Conservation (phyloP, 1,284 basidiomycete genomes). For the Caloboletus firmus region DNA sequence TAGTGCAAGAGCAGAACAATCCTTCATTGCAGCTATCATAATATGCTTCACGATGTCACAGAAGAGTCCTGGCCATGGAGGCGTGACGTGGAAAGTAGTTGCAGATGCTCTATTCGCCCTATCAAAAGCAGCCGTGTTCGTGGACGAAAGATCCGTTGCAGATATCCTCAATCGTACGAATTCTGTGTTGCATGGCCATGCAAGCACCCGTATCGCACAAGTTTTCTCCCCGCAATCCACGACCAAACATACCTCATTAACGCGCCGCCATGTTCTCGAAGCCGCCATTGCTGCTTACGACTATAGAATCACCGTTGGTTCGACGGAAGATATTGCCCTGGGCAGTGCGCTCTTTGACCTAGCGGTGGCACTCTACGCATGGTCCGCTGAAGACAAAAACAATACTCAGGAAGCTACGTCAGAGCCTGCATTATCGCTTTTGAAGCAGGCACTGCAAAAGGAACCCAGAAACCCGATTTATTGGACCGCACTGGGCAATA, state of each 20-base stretch:
- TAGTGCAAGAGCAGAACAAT: constrained; percentile 69
- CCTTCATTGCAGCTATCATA: constrained; percentile 62
- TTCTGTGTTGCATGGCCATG: constrained; percentile 40
- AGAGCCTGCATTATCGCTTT: constrained; percentile 58
- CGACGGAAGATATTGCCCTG: constrained; percentile 55
- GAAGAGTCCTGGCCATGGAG: constrained; percentile 60
- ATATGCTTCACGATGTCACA: constrained; percentile 58
- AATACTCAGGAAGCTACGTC: constrained; percentile 38
- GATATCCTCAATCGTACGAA: constrained; percentile 39
- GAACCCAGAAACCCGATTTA: constrained; percentile 75
- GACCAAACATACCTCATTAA: constrained; percentile 29
- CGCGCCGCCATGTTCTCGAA: constrained; percentile 46
- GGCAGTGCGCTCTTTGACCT: constrained; percentile 80
- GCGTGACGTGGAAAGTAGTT: constrained; percentile 83
- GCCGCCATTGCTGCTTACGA: constrained; percentile 71
- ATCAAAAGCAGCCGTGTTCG: constrained; percentile 47
- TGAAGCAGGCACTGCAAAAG: constrained; percentile 76
- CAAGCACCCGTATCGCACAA: constrained; percentile 43
- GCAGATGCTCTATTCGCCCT: constrained; percentile 78
- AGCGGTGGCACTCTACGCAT: constrained; percentile 62
- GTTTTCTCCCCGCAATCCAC: constrained; percentile 41
- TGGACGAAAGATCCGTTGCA: constrained; percentile 42
- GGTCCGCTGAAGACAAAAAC: constrained; percentile 40
- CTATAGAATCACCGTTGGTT: constrained; percentile 69
- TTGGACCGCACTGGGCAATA: constrained; percentile 82